These are phyloP conservation scores for Sugiyamaella paludigena DNA, from an alignment of 1,139 yeast species.

Conservation along the genomic window DNA sequence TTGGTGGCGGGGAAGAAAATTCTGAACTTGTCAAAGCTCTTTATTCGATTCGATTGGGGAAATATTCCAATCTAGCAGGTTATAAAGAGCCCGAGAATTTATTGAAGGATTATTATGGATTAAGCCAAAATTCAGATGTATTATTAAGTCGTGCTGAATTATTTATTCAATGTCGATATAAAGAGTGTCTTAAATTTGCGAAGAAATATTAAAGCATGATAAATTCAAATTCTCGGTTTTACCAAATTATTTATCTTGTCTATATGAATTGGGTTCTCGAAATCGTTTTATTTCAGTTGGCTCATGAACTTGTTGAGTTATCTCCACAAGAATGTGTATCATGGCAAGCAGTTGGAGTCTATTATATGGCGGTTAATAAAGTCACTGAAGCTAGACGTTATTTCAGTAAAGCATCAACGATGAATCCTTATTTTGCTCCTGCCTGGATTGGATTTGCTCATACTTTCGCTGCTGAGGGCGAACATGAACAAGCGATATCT, in stretches of 20 bases:
- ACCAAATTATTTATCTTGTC: constrained; percentile 79
- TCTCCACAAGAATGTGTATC: constrained; percentile 82
- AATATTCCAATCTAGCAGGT: constrained; percentile 59
- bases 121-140: constrained; percentile 68
- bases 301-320: constrained; percentile 84
- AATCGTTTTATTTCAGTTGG: constrained; percentile 75
- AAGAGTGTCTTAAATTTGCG: constrained; percentile 76
- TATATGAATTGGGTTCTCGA: constrained; percentile 80
- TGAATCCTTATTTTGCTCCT: constrained; percentile 88
- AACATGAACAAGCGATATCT: constrained; percentile 96
- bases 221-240: constrained; percentile 64
- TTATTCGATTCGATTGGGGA: constrained; percentile 74
- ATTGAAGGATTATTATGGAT: constrained; percentile 66
- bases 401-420: constrained; percentile 84
- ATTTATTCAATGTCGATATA: constrained; percentile 77
- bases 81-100: constrained; percentile 66
- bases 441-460: constrained; percentile 99
- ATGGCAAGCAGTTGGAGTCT: constrained; percentile 91
- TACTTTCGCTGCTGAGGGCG: constrained; percentile 96
- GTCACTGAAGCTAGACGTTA: constrained; percentile 80
- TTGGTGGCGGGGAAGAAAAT: too few relatives aligned
- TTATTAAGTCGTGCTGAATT: constrained; percentile 69
- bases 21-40: constrained; percentile 73
- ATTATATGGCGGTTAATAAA: constrained; percentile 74
- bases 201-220: constrained; percentile 56